A percentile compares a stretch with the other conserved stretches of the same genome.
Conservation (phyloP, 2,329 filamentous ascomycete genomes). For the Hymenoscyphus repandus region DNA sequence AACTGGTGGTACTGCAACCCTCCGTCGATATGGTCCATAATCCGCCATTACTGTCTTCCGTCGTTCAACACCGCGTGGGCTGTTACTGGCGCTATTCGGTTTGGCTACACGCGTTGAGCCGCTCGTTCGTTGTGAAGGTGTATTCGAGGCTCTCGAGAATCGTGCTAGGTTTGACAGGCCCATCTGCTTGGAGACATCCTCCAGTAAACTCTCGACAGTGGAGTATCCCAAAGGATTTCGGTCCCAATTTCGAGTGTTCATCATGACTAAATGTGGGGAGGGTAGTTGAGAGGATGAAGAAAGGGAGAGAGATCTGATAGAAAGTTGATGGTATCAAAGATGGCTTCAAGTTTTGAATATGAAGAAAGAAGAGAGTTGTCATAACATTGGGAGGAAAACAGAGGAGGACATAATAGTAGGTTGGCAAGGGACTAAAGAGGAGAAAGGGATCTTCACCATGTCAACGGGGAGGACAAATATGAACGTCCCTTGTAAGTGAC, state of each 20-base stretch:
- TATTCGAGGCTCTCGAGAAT: constrained; percentile 44
- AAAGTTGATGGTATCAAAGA: background rate
- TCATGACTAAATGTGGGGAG: constrained; percentile 13
- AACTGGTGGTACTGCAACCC: constrained; percentile 40
- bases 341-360: background rate
- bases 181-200: constrained; percentile 49
- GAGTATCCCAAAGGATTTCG: constrained; percentile 29
- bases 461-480: constrained; percentile 29
- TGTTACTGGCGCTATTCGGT: constrained; percentile 63
- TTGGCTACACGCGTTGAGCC: constrained; percentile 57
- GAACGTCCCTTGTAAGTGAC: constrained; percentile 29
- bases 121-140: constrained; percentile 37
- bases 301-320: background rate
- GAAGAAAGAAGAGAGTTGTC: background rate
- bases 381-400: background rate
- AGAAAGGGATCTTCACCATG: constrained; percentile 25
- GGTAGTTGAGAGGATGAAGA: constrained; percentile 8
- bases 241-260: constrained; percentile 25
- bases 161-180: constrained; percentile 42
- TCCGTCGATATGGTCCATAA: constrained; percentile 21
- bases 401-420: background rate
- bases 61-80: constrained; percentile 52
- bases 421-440: constrained; percentile 18
- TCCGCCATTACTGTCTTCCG: constrained; percentile 55
- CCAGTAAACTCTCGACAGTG: constrained; percentile 40